Base-by-base conservation (phyloP, 1,284 basidiomycete genomes). In the Ceratobasidium sp. region DNA sequence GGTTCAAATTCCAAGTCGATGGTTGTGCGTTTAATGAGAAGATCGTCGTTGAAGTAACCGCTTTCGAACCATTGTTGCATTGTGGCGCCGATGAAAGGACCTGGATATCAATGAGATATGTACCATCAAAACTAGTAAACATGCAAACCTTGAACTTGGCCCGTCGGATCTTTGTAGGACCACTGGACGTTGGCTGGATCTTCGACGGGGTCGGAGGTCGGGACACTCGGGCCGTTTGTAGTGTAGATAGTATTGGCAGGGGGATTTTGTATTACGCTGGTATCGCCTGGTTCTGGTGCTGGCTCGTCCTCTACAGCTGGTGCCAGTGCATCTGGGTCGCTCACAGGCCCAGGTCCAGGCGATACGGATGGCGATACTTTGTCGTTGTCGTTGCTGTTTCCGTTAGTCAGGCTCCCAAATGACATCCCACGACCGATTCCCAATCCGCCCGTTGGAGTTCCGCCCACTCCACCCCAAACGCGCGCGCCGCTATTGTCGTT, bases 51-150 rank as follows among this genome's bases (percentile, higher is more conserved):
- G 80, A 99, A 98, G 83, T 97, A 99, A 16, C 91, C 91, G 78
- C 92, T 92, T 71, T 93, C 89, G 80, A 90, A 92, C 97, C 97
- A 98, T 77, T 94, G 93, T 82, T 98, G 96, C 97, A 99, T 98
- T 74, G 92, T 80, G 75, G 91, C 88, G 30, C 92, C 94, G 50
- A 87, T 86, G 85, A 98, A 99, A 1, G 97, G 97, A 64, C 95
- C 94, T 95, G 75, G 1, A 18, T 28, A 73, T 61, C 30, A 76
- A 74, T 72, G 72, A 36, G 57, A 28, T 58, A 45, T n/a, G 41
- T 32, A 18, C 32, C 69, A n/a, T 34, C 23, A 16, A n/a, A 26
- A 46, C 3, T 18, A 26, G 48, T 5, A 6, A 8, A 8, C 8
- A n/a, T 69, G 73, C 83, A 76, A 76, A 89, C 95, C 96, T 87